Evolutionary conservation across 805 yeast genomes (phyloP), one percentile per base, ranked within the genome.

Genomic region (Wickerhamiella sorbophila): DNA sequence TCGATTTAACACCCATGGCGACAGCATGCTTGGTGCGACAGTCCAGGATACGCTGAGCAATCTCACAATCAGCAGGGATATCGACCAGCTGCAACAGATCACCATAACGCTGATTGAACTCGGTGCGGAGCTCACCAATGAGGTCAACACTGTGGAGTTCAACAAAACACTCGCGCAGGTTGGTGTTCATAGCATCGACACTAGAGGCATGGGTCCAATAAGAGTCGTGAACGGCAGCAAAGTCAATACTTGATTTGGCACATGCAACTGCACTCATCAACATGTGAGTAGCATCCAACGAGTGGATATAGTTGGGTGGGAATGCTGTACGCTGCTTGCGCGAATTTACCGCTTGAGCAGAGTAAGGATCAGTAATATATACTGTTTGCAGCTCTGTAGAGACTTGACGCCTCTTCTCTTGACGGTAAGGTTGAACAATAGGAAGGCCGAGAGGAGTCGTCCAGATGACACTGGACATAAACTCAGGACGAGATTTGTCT

Each of bases 261-360:
- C 95, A 85, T 19, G 75, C 75, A 39, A 74, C 67, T 0, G 96
- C 94, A 6, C 95, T 80, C 66, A 87, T 63, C 40, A 91, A 67
- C 98, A 88, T 91, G 59, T 88, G 98, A 0, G 95, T 79, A 1
- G 97, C 97, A 68, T 88, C 98, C 44, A 88, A 66, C 0, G 97
- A 88, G 58, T 88, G 98, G 40, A 88, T 81, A 59, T 72, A 88
- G 59, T 88, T 88, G 26, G 98, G 98, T 14, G 98, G 95, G 61
- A 88, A 83, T 0, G 95, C 98, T 32, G 86, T 76, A 49, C 76
- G 76, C 61, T 91, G 99, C 57, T 87, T 85, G 55, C 94, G 73
- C 5, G 86, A 69, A 59, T 86, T 87, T 34, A 93, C 94, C 32
- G 79, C 81, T 40, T 77, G 75, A 33, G 83, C 69, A 12, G 79